Conservation (phyloP, 2,329 filamentous ascomycete species). For the Mariannaea sp. region DNA sequence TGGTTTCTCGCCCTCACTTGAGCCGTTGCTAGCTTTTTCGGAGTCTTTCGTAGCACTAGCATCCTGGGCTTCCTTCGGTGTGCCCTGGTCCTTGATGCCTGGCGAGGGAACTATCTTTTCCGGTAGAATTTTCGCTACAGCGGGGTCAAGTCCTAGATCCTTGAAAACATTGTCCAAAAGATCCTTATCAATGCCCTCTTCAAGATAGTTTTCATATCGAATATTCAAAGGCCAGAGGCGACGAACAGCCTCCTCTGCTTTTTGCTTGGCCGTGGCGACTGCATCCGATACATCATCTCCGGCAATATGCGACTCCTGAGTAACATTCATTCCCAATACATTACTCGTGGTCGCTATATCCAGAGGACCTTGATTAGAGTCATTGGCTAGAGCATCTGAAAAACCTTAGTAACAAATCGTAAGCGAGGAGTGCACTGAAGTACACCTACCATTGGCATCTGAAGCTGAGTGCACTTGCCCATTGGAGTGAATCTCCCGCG, state of each 20-base stretch:
- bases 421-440: background rate
- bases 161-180: slow-evolving; percentile 69
- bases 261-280: slow-evolving; percentile 53
- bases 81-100: background rate
- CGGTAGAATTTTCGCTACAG: background rate
- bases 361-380: background rate
- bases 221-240: slow-evolving; percentile 69
- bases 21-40: background rate
- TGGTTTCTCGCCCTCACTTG: slow-evolving; percentile 54
- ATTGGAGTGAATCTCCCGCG: slow-evolving; percentile 48
- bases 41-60: background rate
- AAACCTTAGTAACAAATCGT: slow-evolving; percentile 13
- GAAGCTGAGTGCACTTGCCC: slow-evolving; percentile 19
- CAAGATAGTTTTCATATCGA: slow-evolving; percentile 72
- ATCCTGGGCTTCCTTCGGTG: background rate
- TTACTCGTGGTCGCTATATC: background rate
- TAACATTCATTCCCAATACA: background rate
- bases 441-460: slow-evolving; percentile 15
- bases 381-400: slow-evolving; percentile 17
- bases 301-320: background rate
- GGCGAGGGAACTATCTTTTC: background rate
- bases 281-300: slow-evolving; percentile 2
- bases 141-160: slow-evolving; percentile 65
- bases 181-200: slow-evolving; percentile 70
- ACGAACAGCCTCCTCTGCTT: slow-evolving; percentile 70